A percentile compares a stretch with the other conserved stretches of the same genome.
Conservation (phyloP, 495 filamentous ascomycete species). For the Hyaloscypha hepaticicola region DNA sequence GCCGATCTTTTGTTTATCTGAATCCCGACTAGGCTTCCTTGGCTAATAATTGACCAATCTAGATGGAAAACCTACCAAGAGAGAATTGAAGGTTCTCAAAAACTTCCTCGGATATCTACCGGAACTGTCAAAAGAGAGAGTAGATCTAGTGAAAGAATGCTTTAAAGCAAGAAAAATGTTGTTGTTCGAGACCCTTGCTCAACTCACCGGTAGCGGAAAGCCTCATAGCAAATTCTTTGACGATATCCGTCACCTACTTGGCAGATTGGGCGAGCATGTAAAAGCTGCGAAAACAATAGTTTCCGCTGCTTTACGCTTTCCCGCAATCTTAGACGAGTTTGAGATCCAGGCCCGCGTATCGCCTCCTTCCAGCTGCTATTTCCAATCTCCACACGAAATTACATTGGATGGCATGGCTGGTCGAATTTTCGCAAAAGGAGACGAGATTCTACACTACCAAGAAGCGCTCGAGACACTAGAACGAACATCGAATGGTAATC, state of each 20-base stretch:
- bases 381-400: background rate
- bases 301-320: background rate
- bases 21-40: too few species aligned
- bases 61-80: background rate
- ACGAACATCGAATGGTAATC: background rate
- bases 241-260: background rate
- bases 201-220: background rate
- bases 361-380: background rate
- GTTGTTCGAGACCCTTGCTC: background rate
- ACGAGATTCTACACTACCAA: background rate
- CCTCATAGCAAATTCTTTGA: background rate
- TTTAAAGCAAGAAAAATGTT: constrained; percentile 1
- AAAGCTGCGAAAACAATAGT: background rate
- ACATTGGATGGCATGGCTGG: background rate
- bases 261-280: background rate
- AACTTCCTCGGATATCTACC: background rate
- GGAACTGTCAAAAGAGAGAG: background rate
- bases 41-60: background rate
- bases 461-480: background rate
- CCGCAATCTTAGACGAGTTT: background rate
- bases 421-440: background rate
- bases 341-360: background rate
- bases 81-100: constrained; percentile 1
- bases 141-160: constrained; percentile 8
- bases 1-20: too few species aligned